Evolutionary conservation across 2,329 filamentous ascomycete genomes (phyloP).

Genomic region (Pseudonectria foliicola): DNA sequence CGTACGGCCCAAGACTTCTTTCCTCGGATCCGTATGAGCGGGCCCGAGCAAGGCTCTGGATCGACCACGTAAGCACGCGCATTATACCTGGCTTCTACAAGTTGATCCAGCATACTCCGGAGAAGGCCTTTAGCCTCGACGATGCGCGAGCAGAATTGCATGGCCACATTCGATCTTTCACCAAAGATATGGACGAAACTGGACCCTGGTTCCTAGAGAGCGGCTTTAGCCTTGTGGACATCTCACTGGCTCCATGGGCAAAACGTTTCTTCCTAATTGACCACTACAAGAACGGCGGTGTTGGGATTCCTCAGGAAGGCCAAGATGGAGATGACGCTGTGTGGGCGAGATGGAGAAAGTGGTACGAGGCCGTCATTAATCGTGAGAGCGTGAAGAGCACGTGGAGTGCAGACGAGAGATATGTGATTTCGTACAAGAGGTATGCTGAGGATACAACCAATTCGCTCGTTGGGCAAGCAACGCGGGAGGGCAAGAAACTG

Average conservation of each 20-base stretch:
- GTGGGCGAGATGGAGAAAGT: slow-evolving; percentile 61
- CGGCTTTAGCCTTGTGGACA: slow-evolving; percentile 59
- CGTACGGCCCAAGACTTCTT: slow-evolving; percentile 43
- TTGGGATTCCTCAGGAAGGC: slow-evolving; percentile 40
- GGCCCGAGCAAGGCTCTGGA: slow-evolving; percentile 64
- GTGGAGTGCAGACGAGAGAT: slow-evolving; percentile 59
- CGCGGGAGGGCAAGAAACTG: slow-evolving; percentile 53
- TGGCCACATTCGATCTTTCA: slow-evolving; percentile 51
- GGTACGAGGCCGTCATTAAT: slow-evolving; percentile 51
- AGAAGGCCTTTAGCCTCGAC: slow-evolving; percentile 41
- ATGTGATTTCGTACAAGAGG: slow-evolving; percentile 60
- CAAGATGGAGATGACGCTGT: slow-evolving; percentile 49
- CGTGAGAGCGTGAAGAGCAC: slow-evolving; percentile 61
- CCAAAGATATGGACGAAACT: slow-evolving; percentile 49
- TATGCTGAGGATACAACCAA: slow-evolving; percentile 61
- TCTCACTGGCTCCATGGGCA: slow-evolving; percentile 67
- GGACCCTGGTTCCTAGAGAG: slow-evolving; percentile 61
- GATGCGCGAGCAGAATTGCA: slow-evolving; percentile 53
- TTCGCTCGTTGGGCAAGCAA: slow-evolving; percentile 55
- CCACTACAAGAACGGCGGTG: slow-evolving; percentile 58
- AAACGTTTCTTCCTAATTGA: slow-evolving; percentile 67
- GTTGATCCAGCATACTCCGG: slow-evolving; percentile 46
- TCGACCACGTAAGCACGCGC: slow-evolving; percentile 60
- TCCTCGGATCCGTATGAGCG: slow-evolving; percentile 56
- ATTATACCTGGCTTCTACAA: slow-evolving; percentile 66